Conservation (phyloP, 2,329 filamentous ascomycete genomes). For the Aotearoamyces nothofagi region DNA sequence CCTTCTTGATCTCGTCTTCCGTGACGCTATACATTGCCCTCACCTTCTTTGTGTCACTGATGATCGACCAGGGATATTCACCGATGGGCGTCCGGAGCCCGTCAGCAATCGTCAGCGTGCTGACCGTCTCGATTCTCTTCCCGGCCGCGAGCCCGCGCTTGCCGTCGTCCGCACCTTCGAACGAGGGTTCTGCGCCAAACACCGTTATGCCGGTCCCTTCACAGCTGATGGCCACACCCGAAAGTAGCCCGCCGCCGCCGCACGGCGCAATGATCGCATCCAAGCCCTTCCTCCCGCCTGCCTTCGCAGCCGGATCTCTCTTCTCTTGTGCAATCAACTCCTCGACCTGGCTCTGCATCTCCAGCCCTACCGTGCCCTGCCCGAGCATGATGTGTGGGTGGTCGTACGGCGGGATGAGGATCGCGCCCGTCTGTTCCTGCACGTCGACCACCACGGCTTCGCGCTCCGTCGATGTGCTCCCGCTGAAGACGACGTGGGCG, state of each 20-base stretch:
- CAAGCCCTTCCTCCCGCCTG: conserved; percentile 23
- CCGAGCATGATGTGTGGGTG: conserved; percentile 85
- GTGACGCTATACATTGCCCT: conserved; percentile 55
- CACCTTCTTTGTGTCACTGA: conserved; percentile 58
- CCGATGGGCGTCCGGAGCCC: conserved; percentile 77
- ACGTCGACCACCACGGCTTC: conserved; percentile 63
- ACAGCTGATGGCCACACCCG: conserved; percentile 65
- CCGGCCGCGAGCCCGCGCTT: conserved; percentile 52
- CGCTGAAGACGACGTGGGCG: conserved; percentile 66
- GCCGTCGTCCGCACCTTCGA: conserved; percentile 73
- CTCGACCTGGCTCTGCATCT: conserved; percentile 61
- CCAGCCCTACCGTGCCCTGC: conserved; percentile 78
- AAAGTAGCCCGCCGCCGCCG: conserved; percentile 79
- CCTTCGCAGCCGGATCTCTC: conserved; percentile 4
- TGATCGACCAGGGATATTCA: conserved; percentile 57
- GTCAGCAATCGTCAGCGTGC: conserved; percentile 72
- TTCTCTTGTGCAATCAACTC: conserved; percentile 27
- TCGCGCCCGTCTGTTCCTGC: conserved; percentile 55
- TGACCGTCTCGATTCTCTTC: conserved; percentile 49
- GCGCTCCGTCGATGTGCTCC: conserved; percentile 65
- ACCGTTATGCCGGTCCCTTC: conserved; percentile 57
- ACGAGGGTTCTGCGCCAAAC: conserved; percentile 76
- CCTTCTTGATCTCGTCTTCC: conserved; percentile 67
- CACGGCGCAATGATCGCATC: conserved; percentile 70
- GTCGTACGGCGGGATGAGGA: conserved; percentile 80